Percentiles rank a stretch among this genome's conserved stretches.
Conservation (phyloP, 495 filamentous ascomycete genomes). For the Niebla homalea region DNA sequence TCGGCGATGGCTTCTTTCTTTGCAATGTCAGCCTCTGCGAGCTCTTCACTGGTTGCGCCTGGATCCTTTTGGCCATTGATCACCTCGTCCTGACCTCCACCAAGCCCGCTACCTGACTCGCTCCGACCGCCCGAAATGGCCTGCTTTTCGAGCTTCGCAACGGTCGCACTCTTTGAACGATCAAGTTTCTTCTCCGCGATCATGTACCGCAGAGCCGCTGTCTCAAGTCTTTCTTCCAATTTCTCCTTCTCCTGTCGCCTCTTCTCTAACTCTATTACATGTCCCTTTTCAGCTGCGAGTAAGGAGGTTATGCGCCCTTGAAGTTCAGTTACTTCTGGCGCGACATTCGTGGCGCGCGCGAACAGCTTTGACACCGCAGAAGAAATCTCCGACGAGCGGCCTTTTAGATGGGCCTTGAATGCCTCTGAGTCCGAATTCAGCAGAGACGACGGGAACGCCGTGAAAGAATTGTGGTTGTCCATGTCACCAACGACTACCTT, state of each 20-base stretch:
- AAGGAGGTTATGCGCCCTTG: constrained; percentile 60
- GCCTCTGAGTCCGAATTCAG: constrained; percentile 51
- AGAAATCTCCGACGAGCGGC: constrained; percentile 47
- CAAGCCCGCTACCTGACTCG: constrained; percentile 38
- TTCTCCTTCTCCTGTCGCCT: constrained; percentile 68
- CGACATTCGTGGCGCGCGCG: constrained; percentile 28
- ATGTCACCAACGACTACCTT: constrained; percentile 48
- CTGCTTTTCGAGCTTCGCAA: constrained; percentile 87
- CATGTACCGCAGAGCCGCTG: constrained; percentile 79
- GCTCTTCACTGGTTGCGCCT: constrained; percentile 32
- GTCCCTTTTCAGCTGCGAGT: constrained; percentile 68
- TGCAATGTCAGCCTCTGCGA: constrained; percentile 50
- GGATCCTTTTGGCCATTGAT: constrained; percentile 43
- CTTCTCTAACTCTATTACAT: constrained; percentile 61
- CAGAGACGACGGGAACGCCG: constrained; percentile 45
- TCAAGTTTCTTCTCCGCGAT: constrained; percentile 90
- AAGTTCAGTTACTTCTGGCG: constrained; percentile 55
- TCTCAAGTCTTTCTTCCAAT: constrained; percentile 68
- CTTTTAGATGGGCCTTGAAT: constrained; percentile 64
- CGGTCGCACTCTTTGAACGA: constrained; percentile 68
- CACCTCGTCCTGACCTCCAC: constrained; percentile 40
- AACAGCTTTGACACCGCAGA: constrained; percentile 45
- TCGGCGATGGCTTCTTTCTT: constrained; percentile 60
- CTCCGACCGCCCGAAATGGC: constrained; percentile 52
- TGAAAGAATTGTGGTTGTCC: constrained; percentile 32